Evolutionary conservation across 129 eudicot genomes (phyloP), one percentile per base, ranked within the genome.

Genomic region (Scalesia atractyloides): DNA sequence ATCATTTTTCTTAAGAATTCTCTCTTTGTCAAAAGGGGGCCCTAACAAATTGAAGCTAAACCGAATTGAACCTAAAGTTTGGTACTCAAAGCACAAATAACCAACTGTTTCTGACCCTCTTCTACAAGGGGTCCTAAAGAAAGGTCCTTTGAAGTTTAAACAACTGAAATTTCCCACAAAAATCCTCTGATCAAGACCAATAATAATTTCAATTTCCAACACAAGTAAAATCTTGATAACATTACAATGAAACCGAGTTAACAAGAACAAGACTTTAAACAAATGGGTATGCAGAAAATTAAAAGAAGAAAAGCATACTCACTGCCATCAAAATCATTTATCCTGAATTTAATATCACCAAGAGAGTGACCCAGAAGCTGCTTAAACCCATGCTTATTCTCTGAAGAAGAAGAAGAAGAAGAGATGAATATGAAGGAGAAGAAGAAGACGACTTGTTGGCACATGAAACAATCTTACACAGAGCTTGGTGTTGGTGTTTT

Each of bases 241-340:
- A 68, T 3, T 60, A 54, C 12, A 64, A 73, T 16, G 1, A 60
- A 37, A 39, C 57, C 66, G 56, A 39, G 15, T 0, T 2, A 62
- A 34, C 47, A 54, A 13, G 76, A 22, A 71, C 34, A 66, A n/a
- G 19, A 54, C 16, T 24, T 7, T 41, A 24, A 24, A 58, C 19
- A 16, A 37, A 60, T 49, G 54, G 33, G 4, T 60, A 50, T 18
- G 22, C n/a, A 34, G 0, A 59, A 24, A 69, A 20, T 3, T 7
- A 0, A 50, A 16, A 13, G 48, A 24, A 30, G 2, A 47, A 78
- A 58, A 58, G 18, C 64, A 61, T 22, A 84, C 95, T 89, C 43
- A 93, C 99, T 80, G 66, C 84, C 48, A 81, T 94, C 89, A 73
- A 94, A 80, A 58, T 83, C 96, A 69, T 84, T 86, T 54, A 94